A percentile compares a stretch with the other conserved stretches of the same genome.
Evolutionary conservation across 2,329 filamentous ascomycete species (phyloP).

Genomic region (Triangularia setosa): DNA sequence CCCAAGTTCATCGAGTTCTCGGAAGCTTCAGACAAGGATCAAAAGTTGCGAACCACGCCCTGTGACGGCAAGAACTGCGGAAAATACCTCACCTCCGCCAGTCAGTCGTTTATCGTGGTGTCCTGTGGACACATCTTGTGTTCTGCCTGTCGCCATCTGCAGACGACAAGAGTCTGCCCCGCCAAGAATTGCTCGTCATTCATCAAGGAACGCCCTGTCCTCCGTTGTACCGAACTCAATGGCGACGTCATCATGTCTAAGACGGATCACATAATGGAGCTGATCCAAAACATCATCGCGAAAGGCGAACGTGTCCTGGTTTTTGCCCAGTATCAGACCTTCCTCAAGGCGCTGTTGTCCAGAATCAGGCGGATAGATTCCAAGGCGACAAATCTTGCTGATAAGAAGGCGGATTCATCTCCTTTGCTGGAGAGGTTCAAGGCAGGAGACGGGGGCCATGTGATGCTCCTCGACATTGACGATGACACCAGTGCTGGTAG

Average conservation of each 20-base stretch:
- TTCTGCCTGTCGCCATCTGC: conserved; percentile 14
- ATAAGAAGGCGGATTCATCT: background rate
- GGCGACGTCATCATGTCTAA: conserved; percentile 16
- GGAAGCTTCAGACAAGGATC: background rate
- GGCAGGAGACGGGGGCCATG: conserved; percentile 18
- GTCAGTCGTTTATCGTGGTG: conserved; percentile 21
- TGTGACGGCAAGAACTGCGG: conserved; percentile 1
- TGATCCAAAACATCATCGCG: conserved; percentile 13
- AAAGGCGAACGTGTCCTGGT: conserved; percentile 32
- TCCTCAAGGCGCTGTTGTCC: conserved; percentile 29
- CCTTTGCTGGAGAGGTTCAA: conserved; percentile 30
- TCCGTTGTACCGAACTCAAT: conserved; percentile 14
- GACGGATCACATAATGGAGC: conserved; percentile 24
- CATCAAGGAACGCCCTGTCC: conserved; percentile 20
- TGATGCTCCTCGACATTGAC: conserved; percentile 38
- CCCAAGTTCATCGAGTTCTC: conserved; percentile 5
- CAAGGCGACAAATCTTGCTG: conserved; percentile 5
- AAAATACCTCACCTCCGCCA: background rate
- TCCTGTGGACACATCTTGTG: conserved; percentile 30
- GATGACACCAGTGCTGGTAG: conserved; percentile 38
- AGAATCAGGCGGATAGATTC: conserved; percentile 1
- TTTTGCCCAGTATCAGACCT: conserved; percentile 35
- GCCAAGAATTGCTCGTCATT: conserved; percentile 13
- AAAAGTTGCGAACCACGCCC: background rate
- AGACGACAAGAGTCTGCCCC: conserved; percentile 8